Conservation (phyloP, 495 filamentous ascomycete species). For the Talaromyces adpressus region DNA sequence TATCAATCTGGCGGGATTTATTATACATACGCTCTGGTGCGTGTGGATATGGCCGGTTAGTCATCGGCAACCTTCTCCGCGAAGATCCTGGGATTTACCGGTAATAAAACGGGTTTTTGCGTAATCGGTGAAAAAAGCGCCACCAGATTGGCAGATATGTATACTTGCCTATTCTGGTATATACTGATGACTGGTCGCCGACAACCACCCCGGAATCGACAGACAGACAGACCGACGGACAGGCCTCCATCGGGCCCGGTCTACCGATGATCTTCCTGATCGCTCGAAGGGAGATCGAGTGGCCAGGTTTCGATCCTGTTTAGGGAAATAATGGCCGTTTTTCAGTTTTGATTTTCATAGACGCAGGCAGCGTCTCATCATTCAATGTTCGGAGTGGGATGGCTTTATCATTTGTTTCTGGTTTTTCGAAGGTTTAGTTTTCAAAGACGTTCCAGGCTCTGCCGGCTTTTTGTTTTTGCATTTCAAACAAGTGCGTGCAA, state of each 20-base stretch:
- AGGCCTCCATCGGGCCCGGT: not conserved
- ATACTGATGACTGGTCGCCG: not conserved
- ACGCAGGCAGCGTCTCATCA: not conserved
- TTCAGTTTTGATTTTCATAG: not conserved
- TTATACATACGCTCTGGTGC: not conserved
- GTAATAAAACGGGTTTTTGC: not conserved
- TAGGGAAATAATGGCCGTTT: not conserved
- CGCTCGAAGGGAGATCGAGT: not conserved
- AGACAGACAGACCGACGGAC: not conserved
- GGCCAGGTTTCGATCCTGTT: not conserved
- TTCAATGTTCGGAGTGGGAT: not conserved
- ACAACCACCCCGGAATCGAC: not conserved
- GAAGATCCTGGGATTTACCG: not conserved
- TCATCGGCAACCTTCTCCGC: not conserved
- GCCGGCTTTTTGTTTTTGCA: not conserved
- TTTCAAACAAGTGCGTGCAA: not conserved
- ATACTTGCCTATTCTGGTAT: slow-evolving; percentile 10
- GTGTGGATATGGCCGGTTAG: not conserved
- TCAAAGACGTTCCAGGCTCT: not conserved
- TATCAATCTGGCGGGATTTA: not conserved
- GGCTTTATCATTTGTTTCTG: not conserved
- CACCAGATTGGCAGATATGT: slow-evolving; percentile 6
- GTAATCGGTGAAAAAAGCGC: slow-evolving; percentile 5
- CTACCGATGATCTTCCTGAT: not conserved
- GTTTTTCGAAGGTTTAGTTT: not conserved